These are phyloP conservation scores for Pythium chondricola DNA, from an alignment of 352 stramenopile genomes.

Conservation along the genomic window DNA sequence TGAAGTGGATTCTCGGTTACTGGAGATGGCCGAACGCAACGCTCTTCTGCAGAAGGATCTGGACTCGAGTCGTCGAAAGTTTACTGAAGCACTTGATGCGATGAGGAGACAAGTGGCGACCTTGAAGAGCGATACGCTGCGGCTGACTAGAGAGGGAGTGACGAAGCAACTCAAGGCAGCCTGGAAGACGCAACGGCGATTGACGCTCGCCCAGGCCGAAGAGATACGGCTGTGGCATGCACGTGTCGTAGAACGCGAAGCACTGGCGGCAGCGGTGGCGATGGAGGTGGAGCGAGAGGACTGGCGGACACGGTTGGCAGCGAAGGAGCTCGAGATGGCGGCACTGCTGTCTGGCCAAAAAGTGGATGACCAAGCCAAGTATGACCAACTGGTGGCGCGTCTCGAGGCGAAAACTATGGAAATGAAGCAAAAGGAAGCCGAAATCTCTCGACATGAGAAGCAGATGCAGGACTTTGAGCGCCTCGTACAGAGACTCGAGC, in stretches of 20 bases:
- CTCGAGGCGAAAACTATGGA: slow-evolving; percentile 38
- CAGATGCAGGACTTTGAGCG: slow-evolving; percentile 20
- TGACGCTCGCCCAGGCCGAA: not conserved
- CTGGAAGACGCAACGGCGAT: slow-evolving; percentile 11
- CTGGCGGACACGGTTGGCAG: slow-evolving; percentile 32
- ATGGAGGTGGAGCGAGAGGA: slow-evolving; percentile 33
- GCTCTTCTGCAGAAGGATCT: no score
- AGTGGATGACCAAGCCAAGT: slow-evolving; percentile 54
- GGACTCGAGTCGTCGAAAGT: no score
- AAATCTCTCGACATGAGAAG: not conserved
- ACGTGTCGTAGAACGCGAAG: slow-evolving; percentile 8
- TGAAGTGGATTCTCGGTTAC: no score
- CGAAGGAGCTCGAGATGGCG: slow-evolving; percentile 52
- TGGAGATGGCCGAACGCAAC: no score
- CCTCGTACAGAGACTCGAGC: slow-evolving; percentile 31
- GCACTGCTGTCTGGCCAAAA: slow-evolving; percentile 30
- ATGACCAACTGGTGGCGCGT: slow-evolving; percentile 32
- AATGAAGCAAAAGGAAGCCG: slow-evolving; percentile 23
- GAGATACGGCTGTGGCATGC: slow-evolving; percentile 6
- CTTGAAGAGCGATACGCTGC: no score
- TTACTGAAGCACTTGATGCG: no score
- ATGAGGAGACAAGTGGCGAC: no score
- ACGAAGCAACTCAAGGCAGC: slow-evolving; percentile 12
- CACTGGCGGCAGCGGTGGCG: slow-evolving; percentile 19
- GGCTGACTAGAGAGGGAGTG: no score